Conservation (phyloP, 129 eudicot genomes). For the sunflower (Helianthus annuus) region DNA sequence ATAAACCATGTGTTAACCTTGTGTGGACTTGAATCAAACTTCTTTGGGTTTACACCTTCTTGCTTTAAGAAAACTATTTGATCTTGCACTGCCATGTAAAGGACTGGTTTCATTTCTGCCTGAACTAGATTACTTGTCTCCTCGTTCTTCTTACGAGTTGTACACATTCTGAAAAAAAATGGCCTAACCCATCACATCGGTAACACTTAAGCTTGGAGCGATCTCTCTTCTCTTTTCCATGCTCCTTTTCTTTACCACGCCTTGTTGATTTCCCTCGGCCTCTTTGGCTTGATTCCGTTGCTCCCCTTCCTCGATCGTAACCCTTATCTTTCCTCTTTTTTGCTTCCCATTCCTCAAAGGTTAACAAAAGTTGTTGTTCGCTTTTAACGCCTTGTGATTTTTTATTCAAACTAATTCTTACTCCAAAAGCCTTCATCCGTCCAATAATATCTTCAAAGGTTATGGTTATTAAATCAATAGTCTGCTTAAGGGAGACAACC, state of each 20-base stretch:
- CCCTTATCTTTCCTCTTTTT: background rate
- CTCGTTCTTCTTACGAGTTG: too few relatives aligned
- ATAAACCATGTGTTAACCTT: conserved; percentile 2
- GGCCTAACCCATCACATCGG: too few relatives aligned
- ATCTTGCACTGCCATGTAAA: conserved; percentile 1
- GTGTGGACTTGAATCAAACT: background rate
- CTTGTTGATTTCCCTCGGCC: too few relatives aligned
- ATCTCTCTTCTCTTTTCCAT: background rate
- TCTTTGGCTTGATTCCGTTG: background rate
- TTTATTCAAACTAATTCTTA: background rate
- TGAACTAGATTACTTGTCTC: too few relatives aligned
- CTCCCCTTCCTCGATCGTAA: background rate
- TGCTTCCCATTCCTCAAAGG: background rate
- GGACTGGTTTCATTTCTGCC: background rate
- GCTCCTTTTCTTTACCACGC: background rate
- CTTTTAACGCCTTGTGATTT: too few relatives aligned
- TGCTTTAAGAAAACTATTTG: background rate
- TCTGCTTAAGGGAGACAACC: background rate
- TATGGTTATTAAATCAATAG: background rate
- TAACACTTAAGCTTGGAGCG: background rate
- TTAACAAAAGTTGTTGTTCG: too few relatives aligned
- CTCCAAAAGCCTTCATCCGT: conserved; percentile 6
- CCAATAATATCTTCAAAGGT: conserved; percentile 11
- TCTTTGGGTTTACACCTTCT: background rate
- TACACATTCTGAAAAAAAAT: too few relatives aligned